Evolutionary conservation across 176 grass and related monocot genomes (phyloP).

Genomic region (Hsuehochloa calcarea): DNA sequence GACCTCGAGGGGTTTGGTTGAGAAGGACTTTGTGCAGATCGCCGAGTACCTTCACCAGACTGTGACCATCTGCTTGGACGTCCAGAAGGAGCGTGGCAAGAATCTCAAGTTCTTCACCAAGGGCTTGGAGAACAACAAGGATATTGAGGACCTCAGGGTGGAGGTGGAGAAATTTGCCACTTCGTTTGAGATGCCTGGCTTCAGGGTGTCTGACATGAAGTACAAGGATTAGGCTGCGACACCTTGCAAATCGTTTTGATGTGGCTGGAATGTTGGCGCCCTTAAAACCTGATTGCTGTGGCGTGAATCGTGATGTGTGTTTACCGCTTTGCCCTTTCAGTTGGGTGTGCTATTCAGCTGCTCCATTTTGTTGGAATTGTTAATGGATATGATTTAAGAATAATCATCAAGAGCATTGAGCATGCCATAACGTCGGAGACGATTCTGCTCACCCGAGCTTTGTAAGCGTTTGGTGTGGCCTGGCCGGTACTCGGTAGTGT

Average conservation of each 20-base stretch:
- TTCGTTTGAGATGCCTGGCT: constrained; percentile 80
- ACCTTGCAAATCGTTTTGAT: neutral
- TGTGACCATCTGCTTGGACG: constrained; percentile 59
- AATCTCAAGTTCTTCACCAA: constrained; percentile 48
- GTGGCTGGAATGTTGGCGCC: neutral
- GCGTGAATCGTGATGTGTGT: neutral
- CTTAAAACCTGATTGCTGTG: neutral
- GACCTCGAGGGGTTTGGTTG: constrained; percentile 85
- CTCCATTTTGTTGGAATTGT: constrained; percentile 1
- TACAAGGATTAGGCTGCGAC: constrained; percentile 47
- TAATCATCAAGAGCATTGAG: neutral
- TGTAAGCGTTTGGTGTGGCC: neutral
- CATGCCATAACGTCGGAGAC: neutral
- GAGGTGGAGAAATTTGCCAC: constrained; percentile 71
- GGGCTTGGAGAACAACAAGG: constrained; percentile 64
- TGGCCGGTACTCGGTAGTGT: neutral
- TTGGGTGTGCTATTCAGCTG: neutral
- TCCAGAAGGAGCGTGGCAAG: constrained; percentile 74
- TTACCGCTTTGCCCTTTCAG: neutral
- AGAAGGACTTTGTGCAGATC: constrained; percentile 73
- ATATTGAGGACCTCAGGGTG: constrained; percentile 51
- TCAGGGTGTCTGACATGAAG: constrained; percentile 74
- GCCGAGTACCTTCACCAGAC: constrained; percentile 66
- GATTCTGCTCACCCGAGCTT: neutral
- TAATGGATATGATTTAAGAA: neutral